A percentile compares a stretch with the other conserved stretches of the same genome.
Conservation (phyloP, 805 yeast species). For the Saccharomyces kudriavzevii region DNA sequence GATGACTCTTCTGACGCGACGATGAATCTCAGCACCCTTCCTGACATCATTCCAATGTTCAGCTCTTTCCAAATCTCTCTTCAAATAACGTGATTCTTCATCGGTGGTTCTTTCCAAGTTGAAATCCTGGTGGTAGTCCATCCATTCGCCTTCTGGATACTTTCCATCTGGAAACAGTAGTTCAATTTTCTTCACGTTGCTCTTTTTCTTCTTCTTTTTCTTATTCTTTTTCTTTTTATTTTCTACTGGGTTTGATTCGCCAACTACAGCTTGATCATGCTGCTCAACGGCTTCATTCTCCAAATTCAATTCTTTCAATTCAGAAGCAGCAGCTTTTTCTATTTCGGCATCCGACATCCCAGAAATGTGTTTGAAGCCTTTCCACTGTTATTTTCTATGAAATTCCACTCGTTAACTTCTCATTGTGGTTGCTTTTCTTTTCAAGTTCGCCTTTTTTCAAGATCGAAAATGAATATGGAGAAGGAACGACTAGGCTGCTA, state of each 20-base stretch:
- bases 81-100: slow-evolving; percentile 77
- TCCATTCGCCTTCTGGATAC: slow-evolving; percentile 85
- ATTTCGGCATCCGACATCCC: neutral
- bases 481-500: neutral
- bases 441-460: neutral
- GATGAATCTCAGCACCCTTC: slow-evolving; percentile 92
- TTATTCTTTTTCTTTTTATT: slow-evolving; percentile 43
- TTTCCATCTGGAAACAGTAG: slow-evolving; percentile 59
- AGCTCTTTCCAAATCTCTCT: slow-evolving; percentile 44
- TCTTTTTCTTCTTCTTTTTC: slow-evolving; percentile 49
- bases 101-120: slow-evolving; percentile 70
- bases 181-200: slow-evolving; percentile 53
- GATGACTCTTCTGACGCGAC: slow-evolving; percentile 80
- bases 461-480: neutral
- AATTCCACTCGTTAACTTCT: neutral
- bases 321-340: neutral
- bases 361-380: neutral
- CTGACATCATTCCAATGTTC: slow-evolving; percentile 78
- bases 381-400: neutral
- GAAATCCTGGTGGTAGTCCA: slow-evolving; percentile 57
- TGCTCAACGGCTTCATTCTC: neutral
- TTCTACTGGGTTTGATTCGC: slow-evolving; percentile 8
- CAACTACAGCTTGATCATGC: neutral
- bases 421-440: neutral
- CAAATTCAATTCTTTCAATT: neutral